Conservation (phyloP, 1,139 yeast genomes). For the Taphrina pruni region DNA sequence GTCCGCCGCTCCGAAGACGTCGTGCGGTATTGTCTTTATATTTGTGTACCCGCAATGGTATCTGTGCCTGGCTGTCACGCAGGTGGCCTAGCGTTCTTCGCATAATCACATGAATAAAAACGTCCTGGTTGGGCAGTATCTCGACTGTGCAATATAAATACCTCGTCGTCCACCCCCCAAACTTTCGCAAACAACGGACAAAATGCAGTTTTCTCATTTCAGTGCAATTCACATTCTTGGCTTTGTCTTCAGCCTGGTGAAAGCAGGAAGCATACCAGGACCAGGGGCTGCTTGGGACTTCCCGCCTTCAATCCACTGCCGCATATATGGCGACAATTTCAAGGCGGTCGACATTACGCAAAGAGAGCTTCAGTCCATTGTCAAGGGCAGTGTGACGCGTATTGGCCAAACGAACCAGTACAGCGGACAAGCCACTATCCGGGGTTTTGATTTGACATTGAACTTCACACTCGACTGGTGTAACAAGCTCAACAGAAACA, state of each 20-base stretch:
- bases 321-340: too few relatives aligned
- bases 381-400: constrained; percentile 1
- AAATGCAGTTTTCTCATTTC: not conserved
- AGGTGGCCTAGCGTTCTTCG: too few relatives aligned
- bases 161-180: too few relatives aligned
- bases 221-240: too few relatives aligned
- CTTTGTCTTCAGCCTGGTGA: not conserved
- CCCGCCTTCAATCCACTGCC: too few relatives aligned
- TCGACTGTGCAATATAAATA: too few relatives aligned
- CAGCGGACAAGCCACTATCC: not conserved
- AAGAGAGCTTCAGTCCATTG: constrained; percentile 2
- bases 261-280: not conserved
- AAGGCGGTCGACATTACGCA: not conserved
- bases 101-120: too few relatives aligned
- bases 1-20: too few relatives aligned
- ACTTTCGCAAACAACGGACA: not conserved
- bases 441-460: not conserved
- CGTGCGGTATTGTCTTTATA: too few relatives aligned
- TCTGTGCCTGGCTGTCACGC: too few relatives aligned
- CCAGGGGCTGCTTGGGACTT: not conserved
- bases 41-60: too few relatives aligned
- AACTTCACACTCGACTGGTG: not conserved
- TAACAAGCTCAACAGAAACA: not conserved
- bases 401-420: not conserved
- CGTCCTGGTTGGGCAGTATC: too few relatives aligned